Evolutionary conservation across 2,329 filamentous ascomycete species (phyloP), one percentile per base, ranked within the genome.

Genomic region (Xylariaceae sp.): DNA sequence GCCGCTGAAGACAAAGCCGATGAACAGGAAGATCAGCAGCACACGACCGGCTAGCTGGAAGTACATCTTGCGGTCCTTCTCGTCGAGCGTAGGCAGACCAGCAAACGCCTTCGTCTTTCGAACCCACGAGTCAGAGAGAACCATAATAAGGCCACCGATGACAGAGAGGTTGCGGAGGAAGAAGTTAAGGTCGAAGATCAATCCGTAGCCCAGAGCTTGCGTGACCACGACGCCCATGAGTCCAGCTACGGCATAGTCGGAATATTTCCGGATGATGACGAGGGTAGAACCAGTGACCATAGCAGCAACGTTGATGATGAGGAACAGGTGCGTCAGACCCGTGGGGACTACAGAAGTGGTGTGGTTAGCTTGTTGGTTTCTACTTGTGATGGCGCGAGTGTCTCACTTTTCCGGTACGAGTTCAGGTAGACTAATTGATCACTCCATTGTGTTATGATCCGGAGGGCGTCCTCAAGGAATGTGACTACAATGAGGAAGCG

Each of bases 61-160:
- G 80, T 99, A 99, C 92, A 97, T 97, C 82, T 97, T 99, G 74
- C 91, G 89, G 71, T 99, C 94, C 83, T 97, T 97, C 79, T 99
- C 94, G 68, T 97, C 94, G 46, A 99, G 82, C 71, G 89, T 83
- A 43, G 94, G 94, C 46, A 99, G 81, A 42, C 94, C 94, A 42
- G 94, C 94, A 55, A 96, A 96, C 3, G 91, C 92, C 75, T 96
- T 95, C 70, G 85, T 89, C 83, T 97, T 97, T 74, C 91, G 87
- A 57, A 96, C 90, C 90, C 92, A 97, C 50, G 89, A 95, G 75
- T 99, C 94, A 38, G 91, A 96, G 42, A 99, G 80, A 17, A 99
- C 94, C 94, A 99, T 97, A 62, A 99, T 81, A 40, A 99, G 82
- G 53, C 94, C 94, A 62, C 94, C 94, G 77, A 97, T 92, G 64